Evolutionary conservation across 306 rosid genomes (phyloP), one percentile per base, ranked within the genome.

Genomic region (Echinosophora koreensis): DNA sequence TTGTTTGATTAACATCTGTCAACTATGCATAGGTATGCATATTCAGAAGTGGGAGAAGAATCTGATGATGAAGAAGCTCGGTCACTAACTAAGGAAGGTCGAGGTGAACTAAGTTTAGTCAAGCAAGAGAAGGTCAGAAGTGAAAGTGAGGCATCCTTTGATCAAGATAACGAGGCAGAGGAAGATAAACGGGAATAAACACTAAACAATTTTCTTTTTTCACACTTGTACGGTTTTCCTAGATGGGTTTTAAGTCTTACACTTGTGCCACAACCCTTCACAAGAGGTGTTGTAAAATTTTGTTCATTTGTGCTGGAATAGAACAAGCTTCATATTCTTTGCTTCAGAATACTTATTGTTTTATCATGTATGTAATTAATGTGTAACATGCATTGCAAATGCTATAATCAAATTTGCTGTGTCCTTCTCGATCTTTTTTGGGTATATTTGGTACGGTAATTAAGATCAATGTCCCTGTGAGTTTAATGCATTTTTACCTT

Each of bases 21-120:
- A 16, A 73, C 62, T 16, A 30, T 75, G 60, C 17, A 35, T 57
- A 95, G 98, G 90, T 95, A 92, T 83, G 97, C 98, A 6, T 92
- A 95, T 86, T 95, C 98, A 73, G 88, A 92, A 84, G 84, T 88
- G 47, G 97, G 97, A 61, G 97, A 87, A 57, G 96, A 88, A 3
- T 89, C 90, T 28, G 96, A 90, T 65, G 98, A 92, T 3, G 98
- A 94, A 82, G 98, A 92, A 86, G 86, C 90, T 66, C 88, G 69
- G 27, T 86, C 95, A 74, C 85, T 92, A 35, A 92, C 89, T 1
- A 85, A 71, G 44, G 96, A 87, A 84, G 89, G 93, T 59, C 75
- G 72, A 56, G 82, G 75, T 47, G 97, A 94, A 76, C 38, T 92
- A 51, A 79, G 86, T 77, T 83, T 84, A 76, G 88, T 78, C 67